Percentiles rank a stretch among this genome's conserved stretches.
Evolutionary conservation across 208 protist species (phyloP).

Genomic region (Leishmania martiniquensis): DNA sequence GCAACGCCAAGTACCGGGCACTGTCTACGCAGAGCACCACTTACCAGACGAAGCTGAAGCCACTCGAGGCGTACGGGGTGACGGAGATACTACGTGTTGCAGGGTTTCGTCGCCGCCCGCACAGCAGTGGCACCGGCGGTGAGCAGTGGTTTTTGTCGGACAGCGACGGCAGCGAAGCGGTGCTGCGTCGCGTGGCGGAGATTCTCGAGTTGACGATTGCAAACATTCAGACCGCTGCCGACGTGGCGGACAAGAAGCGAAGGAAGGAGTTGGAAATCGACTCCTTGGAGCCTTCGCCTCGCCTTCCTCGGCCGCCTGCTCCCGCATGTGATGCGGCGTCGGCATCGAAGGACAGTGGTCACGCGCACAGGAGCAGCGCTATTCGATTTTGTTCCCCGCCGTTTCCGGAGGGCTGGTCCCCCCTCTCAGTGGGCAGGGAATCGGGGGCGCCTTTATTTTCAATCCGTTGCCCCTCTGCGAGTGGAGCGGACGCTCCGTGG

Average conservation of each 20-base stretch:
- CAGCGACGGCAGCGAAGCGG: conserved; percentile 40
- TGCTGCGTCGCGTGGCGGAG: conserved; percentile 49
- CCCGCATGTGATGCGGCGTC: not conserved
- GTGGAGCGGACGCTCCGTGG: conserved; percentile 4
- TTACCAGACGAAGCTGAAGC: conserved; percentile 65
- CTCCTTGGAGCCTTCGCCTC: not conserved
- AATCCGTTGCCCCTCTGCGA: conserved; percentile 21
- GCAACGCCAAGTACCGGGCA: conserved; percentile 53
- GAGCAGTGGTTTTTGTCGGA: conserved; percentile 73
- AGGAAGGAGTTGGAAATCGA: not conserved
- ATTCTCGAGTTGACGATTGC: conserved; percentile 46
- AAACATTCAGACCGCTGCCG: conserved; percentile 39
- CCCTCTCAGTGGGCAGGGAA: conserved; percentile 39
- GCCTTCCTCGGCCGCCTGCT: not conserved
- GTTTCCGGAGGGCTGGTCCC: conserved; percentile 34
- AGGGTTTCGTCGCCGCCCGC: conserved; percentile 62
- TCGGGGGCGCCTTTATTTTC: conserved; percentile 43
- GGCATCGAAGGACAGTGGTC: not conserved
- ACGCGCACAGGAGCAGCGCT: not conserved
- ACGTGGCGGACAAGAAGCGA: conserved; percentile 21
- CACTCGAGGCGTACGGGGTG: conserved; percentile 67
- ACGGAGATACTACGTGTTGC: conserved; percentile 56
- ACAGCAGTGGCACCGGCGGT: conserved; percentile 36
- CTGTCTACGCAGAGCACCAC: conserved; percentile 60
- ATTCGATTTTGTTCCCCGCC: conserved; percentile 34